Percentiles rank a stretch among this genome's conserved stretches.
Evolutionary conservation across 2,329 filamentous ascomycete genomes (phyloP).

Genomic region (Purpureocillium takamizusanense): DNA sequence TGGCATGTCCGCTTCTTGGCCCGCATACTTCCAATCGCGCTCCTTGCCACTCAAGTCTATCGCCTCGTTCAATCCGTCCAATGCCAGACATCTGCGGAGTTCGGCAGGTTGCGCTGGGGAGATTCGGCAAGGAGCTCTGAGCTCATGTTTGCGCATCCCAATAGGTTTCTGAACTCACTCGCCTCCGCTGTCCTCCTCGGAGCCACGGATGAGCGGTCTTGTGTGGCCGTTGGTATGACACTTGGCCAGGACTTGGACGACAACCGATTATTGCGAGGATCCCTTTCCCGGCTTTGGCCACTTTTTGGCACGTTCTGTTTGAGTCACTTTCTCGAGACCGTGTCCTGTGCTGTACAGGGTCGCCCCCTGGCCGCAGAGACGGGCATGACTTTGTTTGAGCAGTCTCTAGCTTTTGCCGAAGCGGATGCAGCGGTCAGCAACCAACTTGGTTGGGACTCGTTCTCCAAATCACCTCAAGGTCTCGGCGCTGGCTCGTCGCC

Average conservation of each 20-base stretch:
- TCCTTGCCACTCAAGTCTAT: constrained; percentile 61
- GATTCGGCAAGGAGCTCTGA: constrained; percentile 55
- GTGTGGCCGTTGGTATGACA: constrained; percentile 64
- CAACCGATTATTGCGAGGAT: constrained; percentile 56
- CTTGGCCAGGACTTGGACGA: constrained; percentile 36
- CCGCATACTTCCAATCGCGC: constrained; percentile 60
- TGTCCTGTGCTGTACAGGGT: constrained; percentile 82
- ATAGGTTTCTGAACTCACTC: constrained; percentile 60
- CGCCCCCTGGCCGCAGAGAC: constrained; percentile 73
- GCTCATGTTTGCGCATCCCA: constrained; percentile 62
- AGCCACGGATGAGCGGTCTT: constrained; percentile 66
- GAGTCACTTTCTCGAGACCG: constrained; percentile 81
- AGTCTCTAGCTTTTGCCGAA: constrained; percentile 91
- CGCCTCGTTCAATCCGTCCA: constrained; percentile 74
- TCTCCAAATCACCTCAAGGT: constrained; percentile 38
- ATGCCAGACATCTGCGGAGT: constrained; percentile 78
- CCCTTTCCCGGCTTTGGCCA: constrained; percentile 67
- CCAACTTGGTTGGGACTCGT: constrained; percentile 63
- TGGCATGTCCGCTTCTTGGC: constrained; percentile 65
- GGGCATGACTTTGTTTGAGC: constrained; percentile 93
- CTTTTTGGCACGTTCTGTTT: constrained; percentile 61
- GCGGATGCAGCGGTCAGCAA: constrained; percentile 81
- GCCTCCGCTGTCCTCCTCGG: constrained; percentile 66
- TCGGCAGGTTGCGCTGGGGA: constrained; percentile 60
- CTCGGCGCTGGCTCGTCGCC: constrained; percentile 15